A percentile compares a stretch with the other conserved stretches of the same genome.
phyloP scores from a whole-genome alignment of 1,284 basidiomycete species.

The Bjerkandera adusta region DNA sequence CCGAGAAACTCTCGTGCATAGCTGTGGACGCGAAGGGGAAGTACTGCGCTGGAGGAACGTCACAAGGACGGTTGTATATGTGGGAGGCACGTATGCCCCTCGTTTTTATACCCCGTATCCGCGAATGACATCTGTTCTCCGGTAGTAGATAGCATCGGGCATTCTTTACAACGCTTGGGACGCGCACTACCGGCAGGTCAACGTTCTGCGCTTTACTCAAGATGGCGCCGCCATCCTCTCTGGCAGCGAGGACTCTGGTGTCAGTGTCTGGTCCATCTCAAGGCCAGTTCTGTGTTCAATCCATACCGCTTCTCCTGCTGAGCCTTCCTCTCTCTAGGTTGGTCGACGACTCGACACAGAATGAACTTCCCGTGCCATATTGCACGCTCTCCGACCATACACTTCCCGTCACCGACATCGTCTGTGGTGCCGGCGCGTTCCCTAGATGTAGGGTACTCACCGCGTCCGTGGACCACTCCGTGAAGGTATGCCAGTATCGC shows the following conservation, averaged over 20 bases:
- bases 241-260: conserved; percentile 86
- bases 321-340: conserved; percentile 43
- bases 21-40: conserved; percentile 70
- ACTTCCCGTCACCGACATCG: conserved; percentile 81
- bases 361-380: conserved; percentile 73
- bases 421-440: conserved; percentile 77
- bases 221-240: conserved; percentile 83
- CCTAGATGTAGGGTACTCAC: conserved; percentile 80
- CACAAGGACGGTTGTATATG: conserved; percentile 86
- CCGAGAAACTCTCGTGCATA: conserved; percentile 85
- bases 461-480: conserved; percentile 85
- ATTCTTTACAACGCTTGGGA: conserved; percentile 89
- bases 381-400: conserved; percentile 90
- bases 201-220: conserved; percentile 77
- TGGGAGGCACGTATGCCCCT: conserved; percentile 77
- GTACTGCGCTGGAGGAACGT: conserved; percentile 85
- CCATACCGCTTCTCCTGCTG: not conserved
- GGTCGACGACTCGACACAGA: conserved; percentile 67
- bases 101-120: conserved; percentile 1
- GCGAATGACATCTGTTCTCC: conserved; percentile 20
- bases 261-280: conserved; percentile 88
- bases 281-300: conserved; percentile 48
- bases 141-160: conserved; percentile 79
- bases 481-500: conserved; percentile 61
- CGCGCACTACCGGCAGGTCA: conserved; percentile 91